phyloP scores from a whole-genome alignment of 2,329 filamentous ascomycete species.

The Chaetomium sp. region DNA sequence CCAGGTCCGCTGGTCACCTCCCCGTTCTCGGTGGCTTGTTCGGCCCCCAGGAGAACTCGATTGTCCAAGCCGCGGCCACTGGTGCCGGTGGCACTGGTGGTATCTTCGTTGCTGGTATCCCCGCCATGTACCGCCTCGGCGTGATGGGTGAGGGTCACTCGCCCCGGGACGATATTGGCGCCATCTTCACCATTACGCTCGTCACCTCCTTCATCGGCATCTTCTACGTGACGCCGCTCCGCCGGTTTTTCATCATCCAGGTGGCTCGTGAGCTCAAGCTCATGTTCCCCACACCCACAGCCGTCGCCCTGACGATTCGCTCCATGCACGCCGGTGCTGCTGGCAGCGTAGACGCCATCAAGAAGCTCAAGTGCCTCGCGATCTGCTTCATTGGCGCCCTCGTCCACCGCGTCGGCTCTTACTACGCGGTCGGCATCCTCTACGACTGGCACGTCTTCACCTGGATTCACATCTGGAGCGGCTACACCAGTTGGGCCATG shows the following conservation, averaged over 20 bases:
- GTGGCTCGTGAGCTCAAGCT: conserved; percentile 49
- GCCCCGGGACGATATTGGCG: conserved; percentile 42
- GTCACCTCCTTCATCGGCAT: conserved; percentile 48
- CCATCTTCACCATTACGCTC: conserved; percentile 44
- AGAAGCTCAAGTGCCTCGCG: conserved; percentile 48
- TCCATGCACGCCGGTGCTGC: conserved; percentile 50
- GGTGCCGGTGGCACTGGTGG: conserved; percentile 47
- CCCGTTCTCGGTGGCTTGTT: conserved; percentile 49
- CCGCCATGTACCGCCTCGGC: conserved; percentile 48
- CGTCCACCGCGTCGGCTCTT: conserved; percentile 46
- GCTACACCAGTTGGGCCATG: conserved; percentile 44
- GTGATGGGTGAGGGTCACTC: conserved; percentile 35
- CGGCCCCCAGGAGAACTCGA: conserved; percentile 51
- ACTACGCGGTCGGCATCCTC: conserved; percentile 51
- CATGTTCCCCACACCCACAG: conserved; percentile 53
- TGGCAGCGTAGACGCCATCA: conserved; percentile 44
- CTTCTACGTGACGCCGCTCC: conserved; percentile 45
- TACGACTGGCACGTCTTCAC: conserved; percentile 52
- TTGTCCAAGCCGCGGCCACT: conserved; percentile 37
- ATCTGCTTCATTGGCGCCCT: conserved; percentile 44
- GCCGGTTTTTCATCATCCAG: conserved; percentile 52
- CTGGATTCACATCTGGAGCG: conserved; percentile 49
- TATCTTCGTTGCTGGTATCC: conserved; percentile 51
- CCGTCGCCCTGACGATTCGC: conserved; percentile 53
- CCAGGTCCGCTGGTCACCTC: conserved; percentile 36